Evolutionary conservation across 345 rosid genomes (phyloP), one percentile per base, ranked within the genome.

Genomic region (Schrenkiella parvula): DNA sequence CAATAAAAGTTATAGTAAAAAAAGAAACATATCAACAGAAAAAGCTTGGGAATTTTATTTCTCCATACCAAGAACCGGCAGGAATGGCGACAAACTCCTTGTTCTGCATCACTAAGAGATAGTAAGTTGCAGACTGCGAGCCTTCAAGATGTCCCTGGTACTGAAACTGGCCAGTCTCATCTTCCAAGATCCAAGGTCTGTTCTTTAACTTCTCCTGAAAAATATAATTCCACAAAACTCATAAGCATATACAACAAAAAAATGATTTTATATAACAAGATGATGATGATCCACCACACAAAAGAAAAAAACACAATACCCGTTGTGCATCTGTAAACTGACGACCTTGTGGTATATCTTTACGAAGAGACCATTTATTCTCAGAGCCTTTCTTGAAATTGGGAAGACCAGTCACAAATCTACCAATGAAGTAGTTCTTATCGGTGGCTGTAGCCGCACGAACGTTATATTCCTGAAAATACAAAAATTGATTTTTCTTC

Each of bases 81-180:
- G 99, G 99, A 72, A 91, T 88, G 26, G 99, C 97, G 23, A 79
- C 77, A 78, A 89, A 88, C 79, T 93, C 96, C 67, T 86, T 91
- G 58, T 87, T 91, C 73, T 89, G 90, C 88, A 83, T 70, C 82
- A 95, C 87, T 64, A 95, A 78, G 10, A 95, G 87, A 80, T 91
- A 91, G 71, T 91, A 95, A 52, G 99, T 95, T 2, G 97, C 97
- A 18, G 95, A 89, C 51, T 95, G 98, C 48, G 98, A 83, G 37
- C 99, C 99, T 88, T 95, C 98, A 81, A 89, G 96, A 47, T 83
- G 95, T 12, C 97, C 99, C 1, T 91, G 95, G 51, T 73, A 95
- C 83, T 91, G 99, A 77, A 73, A 81, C 83, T 95, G 96, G 14
- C 98, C 97, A 32, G 99, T 87, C 68, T 91, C 98, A 84, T 95